A percentile compares a stretch with the other conserved stretches of the same genome.
phyloP scores from a whole-genome alignment of 768 basidiomycete species.

The Lentinus brumalis region DNA sequence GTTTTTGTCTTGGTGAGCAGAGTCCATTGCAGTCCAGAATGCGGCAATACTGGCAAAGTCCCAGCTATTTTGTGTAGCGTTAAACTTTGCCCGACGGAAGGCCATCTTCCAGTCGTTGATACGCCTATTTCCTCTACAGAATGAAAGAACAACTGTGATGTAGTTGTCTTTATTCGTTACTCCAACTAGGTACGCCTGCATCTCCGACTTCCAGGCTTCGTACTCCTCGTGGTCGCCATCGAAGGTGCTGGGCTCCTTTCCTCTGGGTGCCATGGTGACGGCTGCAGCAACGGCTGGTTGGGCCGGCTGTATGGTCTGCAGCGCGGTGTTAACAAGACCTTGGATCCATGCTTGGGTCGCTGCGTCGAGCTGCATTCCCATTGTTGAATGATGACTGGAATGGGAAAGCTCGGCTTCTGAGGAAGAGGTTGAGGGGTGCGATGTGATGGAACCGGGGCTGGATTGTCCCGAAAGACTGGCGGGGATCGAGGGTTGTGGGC shows the following conservation, averaged over 20 bases:
- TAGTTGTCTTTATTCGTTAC: neutral
- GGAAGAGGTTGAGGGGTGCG: too few species aligned
- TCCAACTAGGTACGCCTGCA: conserved; percentile 7
- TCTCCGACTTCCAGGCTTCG: conserved; percentile 8
- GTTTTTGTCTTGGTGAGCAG: neutral
- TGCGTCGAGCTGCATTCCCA: too few species aligned
- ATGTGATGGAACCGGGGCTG: too few species aligned
- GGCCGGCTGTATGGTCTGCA: too few species aligned
- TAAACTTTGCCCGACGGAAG: neutral
- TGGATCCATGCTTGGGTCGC: too few species aligned
- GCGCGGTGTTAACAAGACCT: too few species aligned
- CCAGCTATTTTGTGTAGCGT: neutral
- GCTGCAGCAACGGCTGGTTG: too few species aligned
- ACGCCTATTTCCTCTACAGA: neutral
- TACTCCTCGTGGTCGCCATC: neutral
- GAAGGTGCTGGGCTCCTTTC: conserved; percentile 8
- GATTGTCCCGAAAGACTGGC: too few species aligned
- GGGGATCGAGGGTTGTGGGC: too few species aligned
- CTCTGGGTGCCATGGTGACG: too few species aligned
- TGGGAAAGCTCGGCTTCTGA: too few species aligned
- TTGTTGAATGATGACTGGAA: too few species aligned
- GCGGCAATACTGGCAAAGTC: neutral
- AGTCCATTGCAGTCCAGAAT: conserved; percentile 4
- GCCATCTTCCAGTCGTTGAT: neutral
- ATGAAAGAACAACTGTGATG: neutral